A percentile compares a stretch with the other conserved stretches of the same genome.
phyloP scores from a whole-genome alignment of 352 stramenopile genomes.

The Phytophthora lateralis region DNA sequence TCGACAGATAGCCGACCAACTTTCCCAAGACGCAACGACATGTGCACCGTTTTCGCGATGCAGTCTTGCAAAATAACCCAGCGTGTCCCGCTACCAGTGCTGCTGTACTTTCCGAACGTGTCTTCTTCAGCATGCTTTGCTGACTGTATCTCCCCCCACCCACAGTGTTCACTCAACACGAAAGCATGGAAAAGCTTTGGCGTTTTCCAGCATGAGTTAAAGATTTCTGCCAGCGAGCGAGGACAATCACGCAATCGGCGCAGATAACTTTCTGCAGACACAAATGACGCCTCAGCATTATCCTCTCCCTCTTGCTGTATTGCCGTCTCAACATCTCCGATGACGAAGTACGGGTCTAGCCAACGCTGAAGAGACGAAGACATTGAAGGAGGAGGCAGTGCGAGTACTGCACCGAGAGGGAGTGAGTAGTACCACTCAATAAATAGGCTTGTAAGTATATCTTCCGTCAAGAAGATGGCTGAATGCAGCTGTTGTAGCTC shows the following conservation, averaged over 20 bases:
- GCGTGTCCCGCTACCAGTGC: conserved; percentile 56
- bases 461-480: conserved; percentile 59
- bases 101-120: conserved; percentile 73
- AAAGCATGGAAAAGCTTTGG: conserved; percentile 74
- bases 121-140: conserved; percentile 73
- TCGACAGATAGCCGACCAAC: conserved; percentile 68
- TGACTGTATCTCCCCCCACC: conserved; percentile 66
- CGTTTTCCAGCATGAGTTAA: conserved; percentile 66
- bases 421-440: conserved; percentile 87
- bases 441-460: conserved; percentile 63
- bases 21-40: conserved; percentile 74
- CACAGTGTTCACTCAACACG: conserved; percentile 69
- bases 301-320: conserved; percentile 41
- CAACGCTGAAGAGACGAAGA: conserved; percentile 83
- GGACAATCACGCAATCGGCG: conserved; percentile 48
- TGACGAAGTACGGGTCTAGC: conserved; percentile 64
- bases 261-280: conserved; percentile 34
- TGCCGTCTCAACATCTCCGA: conserved; percentile 39
- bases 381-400: conserved; percentile 60
- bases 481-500: conserved; percentile 68
- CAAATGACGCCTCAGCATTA: conserved; percentile 27
- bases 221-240: conserved; percentile 48
- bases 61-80: conserved; percentile 79
- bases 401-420: conserved; percentile 58
- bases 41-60: conserved; percentile 72